These are phyloP conservation scores for Lepiota brunneoincarnata DNA, from an alignment of 768 basidiomycete genomes.

Conservation along the genomic window DNA sequence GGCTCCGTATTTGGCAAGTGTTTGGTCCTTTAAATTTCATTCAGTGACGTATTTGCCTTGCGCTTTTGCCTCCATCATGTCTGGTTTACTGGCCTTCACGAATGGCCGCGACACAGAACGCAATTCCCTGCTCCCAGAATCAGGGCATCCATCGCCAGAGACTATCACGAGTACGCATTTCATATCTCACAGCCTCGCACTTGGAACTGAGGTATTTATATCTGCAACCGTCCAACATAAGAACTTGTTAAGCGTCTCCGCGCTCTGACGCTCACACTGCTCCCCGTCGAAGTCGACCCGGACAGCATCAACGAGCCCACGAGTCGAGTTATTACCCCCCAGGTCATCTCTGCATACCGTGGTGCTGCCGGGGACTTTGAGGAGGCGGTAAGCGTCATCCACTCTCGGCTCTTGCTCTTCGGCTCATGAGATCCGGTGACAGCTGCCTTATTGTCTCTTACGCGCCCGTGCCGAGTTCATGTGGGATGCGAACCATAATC, in stretches of 20 bases:
- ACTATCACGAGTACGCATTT: conserved; percentile 67
- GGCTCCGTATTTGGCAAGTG: conserved; percentile 1
- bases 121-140: conserved; percentile 39
- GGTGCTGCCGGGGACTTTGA: conserved; percentile 85
- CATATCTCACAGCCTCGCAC: background rate
- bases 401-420: background rate
- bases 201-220: background rate
- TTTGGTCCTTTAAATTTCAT: no score
- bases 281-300: conserved; percentile 22
- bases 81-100: conserved; percentile 21
- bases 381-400: conserved; percentile 60
- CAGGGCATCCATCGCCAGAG: conserved; percentile 60
- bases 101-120: conserved; percentile 36
- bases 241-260: conserved; percentile 10
- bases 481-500: conserved; percentile 76
- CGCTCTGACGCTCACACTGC: conserved; percentile 9
- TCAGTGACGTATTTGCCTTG: no score
- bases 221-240: background rate
- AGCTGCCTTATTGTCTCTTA: conserved; percentile 83
- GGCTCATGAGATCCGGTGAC: conserved; percentile 1
- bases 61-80: conserved; percentile 24
- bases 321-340: conserved; percentile 79
- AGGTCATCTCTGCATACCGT: conserved; percentile 73
- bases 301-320: conserved; percentile 69
- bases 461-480: conserved; percentile 79